Conservation (phyloP, 495 filamentous ascomycete genomes). For the Daldinia bambusicola region DNA sequence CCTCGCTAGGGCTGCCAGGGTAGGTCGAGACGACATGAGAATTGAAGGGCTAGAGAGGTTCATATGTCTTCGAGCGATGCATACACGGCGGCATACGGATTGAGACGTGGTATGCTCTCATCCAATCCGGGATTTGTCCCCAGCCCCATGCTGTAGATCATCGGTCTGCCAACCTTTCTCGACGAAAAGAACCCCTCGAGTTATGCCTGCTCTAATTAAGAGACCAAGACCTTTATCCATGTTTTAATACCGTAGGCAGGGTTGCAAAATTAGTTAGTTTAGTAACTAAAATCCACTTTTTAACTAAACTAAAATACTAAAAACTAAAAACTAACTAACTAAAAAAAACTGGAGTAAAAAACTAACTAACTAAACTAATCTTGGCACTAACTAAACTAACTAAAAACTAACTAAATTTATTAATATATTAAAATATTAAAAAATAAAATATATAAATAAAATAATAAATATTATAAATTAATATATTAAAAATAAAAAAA, state of each 20-base stretch:
- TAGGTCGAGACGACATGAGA: not conserved
- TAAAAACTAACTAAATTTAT: too few relatives aligned
- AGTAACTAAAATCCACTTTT: too few relatives aligned
- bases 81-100: slow-evolving; percentile 9
- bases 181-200: slow-evolving; percentile 17
- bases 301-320: too few relatives aligned
- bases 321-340: too few relatives aligned
- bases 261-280: too few relatives aligned
- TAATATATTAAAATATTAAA: too few relatives aligned
- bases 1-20: not conserved
- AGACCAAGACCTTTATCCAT: slow-evolving; percentile 8
- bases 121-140: slow-evolving; percentile 34
- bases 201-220: slow-evolving; percentile 13
- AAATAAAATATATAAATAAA: too few relatives aligned
- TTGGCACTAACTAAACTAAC: too few relatives aligned
- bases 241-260: slow-evolving; percentile 14
- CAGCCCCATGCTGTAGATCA: slow-evolving; percentile 35
- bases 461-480: too few relatives aligned
- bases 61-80: not conserved
- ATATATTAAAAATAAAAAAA: too few relatives aligned
- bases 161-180: slow-evolving; percentile 6
- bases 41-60: not conserved
- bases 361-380: too few relatives aligned
- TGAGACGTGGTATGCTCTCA: slow-evolving; percentile 35
- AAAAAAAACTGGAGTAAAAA: too few relatives aligned